Evolutionary conservation across 202 grass and related monocot species (phyloP).

Genomic region (Schoenoplectus tabernaemontani): DNA sequence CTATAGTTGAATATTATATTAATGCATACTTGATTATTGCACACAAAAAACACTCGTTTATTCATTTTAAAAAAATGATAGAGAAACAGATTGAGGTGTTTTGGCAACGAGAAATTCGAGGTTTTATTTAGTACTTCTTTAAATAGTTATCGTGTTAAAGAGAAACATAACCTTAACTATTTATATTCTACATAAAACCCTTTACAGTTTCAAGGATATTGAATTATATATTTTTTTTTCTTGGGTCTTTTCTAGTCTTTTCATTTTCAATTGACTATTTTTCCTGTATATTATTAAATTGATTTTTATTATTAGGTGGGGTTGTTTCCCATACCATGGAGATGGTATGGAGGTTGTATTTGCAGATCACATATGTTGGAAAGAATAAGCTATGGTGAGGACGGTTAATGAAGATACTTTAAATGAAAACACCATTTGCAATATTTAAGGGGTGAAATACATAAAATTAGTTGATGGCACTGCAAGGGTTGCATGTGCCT

Average conservation of each 20-base stretch:
- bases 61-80: too few species aligned
- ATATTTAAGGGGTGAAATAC: not conserved
- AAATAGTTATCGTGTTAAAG: too few species aligned
- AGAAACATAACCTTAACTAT: too few species aligned
- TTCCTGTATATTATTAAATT: not conserved
- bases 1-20: not conserved
- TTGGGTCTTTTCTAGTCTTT: not conserved
- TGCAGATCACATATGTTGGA: too few species aligned
- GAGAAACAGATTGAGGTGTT: too few species aligned
- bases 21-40: not conserved
- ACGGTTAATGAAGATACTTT: not conserved
- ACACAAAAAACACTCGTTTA: too few species aligned
- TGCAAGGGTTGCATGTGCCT: slow-evolving; percentile 24
- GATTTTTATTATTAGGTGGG: not conserved
- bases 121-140: not conserved
- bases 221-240: not conserved
- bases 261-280: not conserved
- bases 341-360: not conserved
- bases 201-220: not conserved
- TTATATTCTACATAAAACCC: not conserved
- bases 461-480: slow-evolving; percentile 17
- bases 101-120: not conserved
- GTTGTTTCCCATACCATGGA: not conserved
- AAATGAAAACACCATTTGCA: not conserved
- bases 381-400: too few species aligned